A percentile compares a stretch with the other conserved stretches of the same genome.
These are phyloP conservation scores for Rhododendron kiyosumense DNA, from an alignment of 148 eudicot genomes.

Conservation along the genomic window DNA sequence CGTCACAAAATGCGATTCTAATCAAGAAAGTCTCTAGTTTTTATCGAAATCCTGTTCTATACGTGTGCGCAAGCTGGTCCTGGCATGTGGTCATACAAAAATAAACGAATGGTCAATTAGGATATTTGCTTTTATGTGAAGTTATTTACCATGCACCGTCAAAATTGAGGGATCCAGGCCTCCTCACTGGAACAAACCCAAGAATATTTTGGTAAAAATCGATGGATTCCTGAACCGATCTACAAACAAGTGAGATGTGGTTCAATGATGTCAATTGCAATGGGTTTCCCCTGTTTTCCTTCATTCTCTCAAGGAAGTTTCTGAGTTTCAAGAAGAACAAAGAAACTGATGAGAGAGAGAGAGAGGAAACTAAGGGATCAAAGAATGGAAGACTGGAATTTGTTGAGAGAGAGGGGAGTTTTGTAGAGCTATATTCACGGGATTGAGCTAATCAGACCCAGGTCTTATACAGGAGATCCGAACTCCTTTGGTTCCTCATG, in stretches of 20 bases:
- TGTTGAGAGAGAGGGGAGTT: not conserved
- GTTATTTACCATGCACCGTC: slow-evolving; percentile 77
- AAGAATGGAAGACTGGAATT: not conserved
- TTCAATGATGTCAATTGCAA: slow-evolving; percentile 65
- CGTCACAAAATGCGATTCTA: not conserved
- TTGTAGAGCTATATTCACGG: not conserved
- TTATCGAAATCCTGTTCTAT: not conserved
- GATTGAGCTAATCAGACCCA: not conserved
- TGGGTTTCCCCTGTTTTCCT: slow-evolving; percentile 56
- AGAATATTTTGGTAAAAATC: slow-evolving; percentile 71
- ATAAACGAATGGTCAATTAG: not conserved
- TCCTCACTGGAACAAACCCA: slow-evolving; percentile 66
- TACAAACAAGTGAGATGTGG: slow-evolving; percentile 75
- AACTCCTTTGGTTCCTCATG: not conserved
- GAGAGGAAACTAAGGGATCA: not conserved
- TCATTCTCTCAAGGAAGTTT: slow-evolving; percentile 24
- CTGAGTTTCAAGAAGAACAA: not conserved
- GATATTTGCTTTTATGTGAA: not conserved
- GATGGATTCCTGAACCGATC: slow-evolving; percentile 69
- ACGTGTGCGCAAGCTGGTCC: no score
- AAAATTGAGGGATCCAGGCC: slow-evolving; percentile 81
- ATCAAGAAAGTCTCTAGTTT: not conserved
- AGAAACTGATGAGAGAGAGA: not conserved
- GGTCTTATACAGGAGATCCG: not conserved
- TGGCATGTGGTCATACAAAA: no score